phyloP scores from a whole-genome alignment of 768 basidiomycete genomes.

The Russula griseocarnosa region DNA sequence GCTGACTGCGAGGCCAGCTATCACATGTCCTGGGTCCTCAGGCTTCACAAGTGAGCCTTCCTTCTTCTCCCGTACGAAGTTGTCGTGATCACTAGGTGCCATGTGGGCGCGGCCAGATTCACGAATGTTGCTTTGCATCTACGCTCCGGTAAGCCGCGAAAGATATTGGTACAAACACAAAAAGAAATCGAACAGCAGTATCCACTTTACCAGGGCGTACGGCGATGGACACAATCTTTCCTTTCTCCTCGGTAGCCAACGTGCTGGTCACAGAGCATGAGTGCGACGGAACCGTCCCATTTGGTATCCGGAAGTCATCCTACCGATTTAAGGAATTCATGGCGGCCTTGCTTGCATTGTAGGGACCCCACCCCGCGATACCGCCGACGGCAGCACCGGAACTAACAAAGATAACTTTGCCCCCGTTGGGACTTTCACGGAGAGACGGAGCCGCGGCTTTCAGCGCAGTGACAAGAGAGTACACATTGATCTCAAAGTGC shows the following conservation, averaged over 20 bases:
- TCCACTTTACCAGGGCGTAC: conserved; percentile 87
- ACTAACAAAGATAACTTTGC: conserved; percentile 75
- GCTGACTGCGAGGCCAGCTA: conserved; percentile 67
- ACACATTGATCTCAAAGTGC: conserved; percentile 85
- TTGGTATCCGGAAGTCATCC: neutral
- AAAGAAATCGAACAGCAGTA: conserved; percentile 53
- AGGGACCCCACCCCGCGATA: conserved; percentile 71
- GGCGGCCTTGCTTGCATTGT: conserved; percentile 83
- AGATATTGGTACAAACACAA: conserved; percentile 6
- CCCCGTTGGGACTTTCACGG: conserved; percentile 53
- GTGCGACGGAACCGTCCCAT: neutral
- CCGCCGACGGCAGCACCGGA: conserved; percentile 77
- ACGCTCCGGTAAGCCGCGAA: conserved; percentile 10
- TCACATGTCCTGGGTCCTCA: conserved; percentile 69
- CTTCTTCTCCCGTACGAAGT: conserved; percentile 53
- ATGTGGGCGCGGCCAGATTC: conserved; percentile 50
- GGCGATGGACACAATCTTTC: conserved; percentile 62
- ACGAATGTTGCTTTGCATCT: conserved; percentile 72
- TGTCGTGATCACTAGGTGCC: conserved; percentile 49
- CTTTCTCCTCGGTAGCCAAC: conserved; percentile 77
- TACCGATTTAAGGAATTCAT: conserved; percentile 67
- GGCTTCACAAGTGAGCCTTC: conserved; percentile 73
- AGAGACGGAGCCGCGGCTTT: conserved; percentile 66
- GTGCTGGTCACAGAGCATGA: conserved; percentile 48
- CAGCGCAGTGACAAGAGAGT: conserved; percentile 71